phyloP scores from a whole-genome alignment of 805 yeast species.

The Saccharomyces jurei region DNA sequence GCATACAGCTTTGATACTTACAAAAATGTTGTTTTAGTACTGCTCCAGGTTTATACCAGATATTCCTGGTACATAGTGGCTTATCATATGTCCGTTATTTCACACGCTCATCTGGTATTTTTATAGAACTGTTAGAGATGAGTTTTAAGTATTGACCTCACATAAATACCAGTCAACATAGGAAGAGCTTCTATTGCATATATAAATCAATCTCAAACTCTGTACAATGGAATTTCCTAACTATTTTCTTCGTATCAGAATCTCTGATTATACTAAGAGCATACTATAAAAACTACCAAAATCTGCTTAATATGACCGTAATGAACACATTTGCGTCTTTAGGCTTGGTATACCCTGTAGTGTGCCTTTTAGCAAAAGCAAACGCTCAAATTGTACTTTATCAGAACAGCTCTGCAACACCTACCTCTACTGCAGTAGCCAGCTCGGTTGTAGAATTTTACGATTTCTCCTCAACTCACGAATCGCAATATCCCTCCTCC shows the following conservation, averaged over 20 bases:
- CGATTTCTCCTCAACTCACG: neutral
- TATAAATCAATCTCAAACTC: neutral
- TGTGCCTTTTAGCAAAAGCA: neutral
- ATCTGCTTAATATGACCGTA: neutral
- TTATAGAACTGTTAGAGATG: neutral
- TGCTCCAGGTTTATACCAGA: neutral
- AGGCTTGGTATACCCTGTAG: neutral
- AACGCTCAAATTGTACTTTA: neutral
- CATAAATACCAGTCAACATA: neutral
- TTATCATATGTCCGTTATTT: neutral
- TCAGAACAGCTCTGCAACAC: neutral
- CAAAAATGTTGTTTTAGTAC: neutral
- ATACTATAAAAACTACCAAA: neutral
- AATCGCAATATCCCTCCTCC: neutral
- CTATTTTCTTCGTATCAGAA: neutral
- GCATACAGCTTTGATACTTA: neutral
- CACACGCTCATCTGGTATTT: neutral
- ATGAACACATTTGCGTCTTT: neutral
- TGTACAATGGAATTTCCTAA: neutral
- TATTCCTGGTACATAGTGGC: neutral
- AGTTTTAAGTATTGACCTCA: neutral
- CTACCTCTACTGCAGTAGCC: neutral
- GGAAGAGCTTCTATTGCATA: neutral
- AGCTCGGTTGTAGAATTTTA: neutral
- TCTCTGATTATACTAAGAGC: neutral